Base-by-base conservation (phyloP, 208 protist species). In the Wallacemonas sp. region DNA sequence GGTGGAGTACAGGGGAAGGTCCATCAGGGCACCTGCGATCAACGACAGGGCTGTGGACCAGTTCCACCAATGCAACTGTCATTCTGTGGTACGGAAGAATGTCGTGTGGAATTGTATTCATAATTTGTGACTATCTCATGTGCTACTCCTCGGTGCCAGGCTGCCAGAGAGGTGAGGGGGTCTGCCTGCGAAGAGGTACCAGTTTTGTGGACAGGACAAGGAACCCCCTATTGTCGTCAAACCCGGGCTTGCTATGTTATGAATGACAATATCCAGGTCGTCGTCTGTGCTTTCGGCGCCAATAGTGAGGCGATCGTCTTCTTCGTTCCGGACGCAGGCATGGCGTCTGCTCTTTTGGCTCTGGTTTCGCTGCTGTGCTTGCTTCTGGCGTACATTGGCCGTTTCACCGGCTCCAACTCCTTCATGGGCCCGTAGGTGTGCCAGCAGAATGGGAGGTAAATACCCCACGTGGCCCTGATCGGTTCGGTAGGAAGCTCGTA, bases 141-240 rank as follows among this genome's bases (percentile, higher is more conserved):
- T 49, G 44, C 20, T 49, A 16, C 8, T 26, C 20, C 18, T 49
- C 8, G 44, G 44, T 16, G 44, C 44, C 44, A 49, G 3, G 44
- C 44, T 8, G 44, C 44, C 44, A 49, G 44, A 23, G 5, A 49
- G 8, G 44, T 49, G 44, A 20, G 44, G 44, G 44, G 44, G 44
- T 49, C n/a, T 49, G 44, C n/a, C 20, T 4, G 8, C 5, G 44
- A 49, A 49, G 18, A 49, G 44, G n/a, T 26, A 49, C 44, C 44
- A 49, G 44, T 49, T 49, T 49, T 16, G 11, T 23, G 44, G 44
- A 16, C 44, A 49, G 44, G 44, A 49, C 44, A 16, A 16, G 44
- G 44, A 49, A 49, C 44, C 44, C 44, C 44, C 44, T 26, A 49
- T 11, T 8, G 44, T 49, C 44, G 44, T 49, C 18, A 49, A 49